Evolutionary conservation across 768 basidiomycete genomes (phyloP).

Genomic region (Ramaria sp.): DNA sequence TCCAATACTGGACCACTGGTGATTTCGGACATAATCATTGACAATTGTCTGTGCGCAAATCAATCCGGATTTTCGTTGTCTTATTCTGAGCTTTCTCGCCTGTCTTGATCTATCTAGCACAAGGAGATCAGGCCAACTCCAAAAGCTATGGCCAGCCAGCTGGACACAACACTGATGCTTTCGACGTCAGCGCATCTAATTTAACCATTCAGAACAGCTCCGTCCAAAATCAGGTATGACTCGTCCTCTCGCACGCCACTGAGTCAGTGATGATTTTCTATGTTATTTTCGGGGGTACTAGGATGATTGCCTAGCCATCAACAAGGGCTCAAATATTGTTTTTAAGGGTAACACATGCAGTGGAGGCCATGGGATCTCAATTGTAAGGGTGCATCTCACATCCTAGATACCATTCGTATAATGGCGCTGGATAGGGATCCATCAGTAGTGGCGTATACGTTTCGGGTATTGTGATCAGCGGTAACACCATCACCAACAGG

Average conservation of each 20-base stretch:
- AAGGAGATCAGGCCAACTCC: conserved; percentile 40
- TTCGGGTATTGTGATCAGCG: conserved; percentile 33
- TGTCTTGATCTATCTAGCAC: conserved; percentile 26
- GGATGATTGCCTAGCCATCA: conserved; percentile 58
- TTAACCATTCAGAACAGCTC: conserved; percentile 11
- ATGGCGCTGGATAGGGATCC: conserved; percentile 24
- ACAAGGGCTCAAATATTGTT: conserved; percentile 20
- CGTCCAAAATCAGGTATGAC: conserved; percentile 12
- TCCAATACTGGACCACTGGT: conserved; percentile 21
- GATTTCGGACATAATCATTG: conserved; percentile 39
- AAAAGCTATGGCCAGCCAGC: conserved; percentile 39
- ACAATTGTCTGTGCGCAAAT: conserved; percentile 36
- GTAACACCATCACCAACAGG: conserved; percentile 50
- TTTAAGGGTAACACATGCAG: conserved; percentile 43
- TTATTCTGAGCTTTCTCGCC: neutral
- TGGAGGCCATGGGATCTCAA: conserved; percentile 55
- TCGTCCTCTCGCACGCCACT: neutral
- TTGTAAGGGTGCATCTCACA: conserved; percentile 23
- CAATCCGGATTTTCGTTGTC: no score
- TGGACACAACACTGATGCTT: conserved; percentile 24
- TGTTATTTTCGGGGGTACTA: conserved; percentile 9
- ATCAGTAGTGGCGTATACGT: conserved; percentile 37
- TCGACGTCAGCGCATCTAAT: conserved; percentile 14
- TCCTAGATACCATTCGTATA: neutral
- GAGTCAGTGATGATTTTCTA: neutral